Base-by-base conservation (phyloP, 2,329 filamentous ascomycete species). In the Botrytis porri region DNA sequence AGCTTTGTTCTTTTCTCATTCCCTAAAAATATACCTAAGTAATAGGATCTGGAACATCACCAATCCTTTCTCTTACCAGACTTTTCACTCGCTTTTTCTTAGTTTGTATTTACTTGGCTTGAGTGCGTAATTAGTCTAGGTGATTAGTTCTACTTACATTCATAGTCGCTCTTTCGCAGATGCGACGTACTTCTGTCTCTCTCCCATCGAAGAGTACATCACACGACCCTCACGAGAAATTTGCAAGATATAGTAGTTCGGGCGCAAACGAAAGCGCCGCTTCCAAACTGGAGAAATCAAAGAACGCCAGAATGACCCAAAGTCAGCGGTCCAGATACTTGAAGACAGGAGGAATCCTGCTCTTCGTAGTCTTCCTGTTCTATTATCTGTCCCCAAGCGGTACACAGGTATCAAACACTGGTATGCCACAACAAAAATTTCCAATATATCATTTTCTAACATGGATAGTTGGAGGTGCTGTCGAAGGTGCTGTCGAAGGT, bases 131-230 rank as follows among this genome's bases (percentile, higher is more conserved):
- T 71, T 35, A 66, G 57, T 72, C 72, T 69, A 54, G 48, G 65
- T 69, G 64, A 61, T 69, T 64, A 72, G 22, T 45, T 69, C 60
- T 66, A 69, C 72, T 74, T 51, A 41, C 71, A 63, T 71, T 73
- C 65, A 69, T 73, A 45, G 59, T 70, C 71, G 65, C 72, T 73
- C 67, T 74, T 76, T 75, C 77, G 76, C 78, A 82, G 71, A 91
- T 91, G 89, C 87, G 88, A 86, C 89, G 88, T 84, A 88, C 88
- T 81, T 90, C 88, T 76, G 87, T 89, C 75, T 90, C 89, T 80
- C 82, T 90, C 81, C 88, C 88, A 81, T 89, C 87, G 54, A 88
- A 88, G 83, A 86, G 88, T 80, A 82, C 84, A 80, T 85, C 84
- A 78, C 83, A 85, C 86, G 89, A 91, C 80, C 88, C 88, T 75